Percentiles rank a stretch among this genome's conserved stretches.
These are phyloP conservation scores for Gossypium anomalum DNA, from an alignment of 345 rosid genomes.

Conservation along the genomic window DNA sequence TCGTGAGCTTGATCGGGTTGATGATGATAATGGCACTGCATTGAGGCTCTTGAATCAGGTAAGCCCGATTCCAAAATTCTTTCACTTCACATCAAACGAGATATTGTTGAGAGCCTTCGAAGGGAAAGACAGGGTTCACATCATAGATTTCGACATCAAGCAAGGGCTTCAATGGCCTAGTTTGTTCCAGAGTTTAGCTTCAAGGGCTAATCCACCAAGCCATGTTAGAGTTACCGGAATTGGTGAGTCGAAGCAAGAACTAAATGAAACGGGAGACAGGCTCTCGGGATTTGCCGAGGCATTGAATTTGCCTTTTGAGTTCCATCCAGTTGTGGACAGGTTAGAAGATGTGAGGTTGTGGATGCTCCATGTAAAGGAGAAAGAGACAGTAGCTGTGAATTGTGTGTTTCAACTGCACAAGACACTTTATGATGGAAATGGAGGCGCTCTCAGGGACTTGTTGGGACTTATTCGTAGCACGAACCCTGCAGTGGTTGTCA, in stretches of 20 bases:
- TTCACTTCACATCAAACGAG: conserved; percentile 92
- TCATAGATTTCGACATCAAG: conserved; percentile 91
- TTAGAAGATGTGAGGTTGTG: conserved; percentile 94
- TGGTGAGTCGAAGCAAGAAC: conserved; percentile 87
- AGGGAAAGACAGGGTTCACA: conserved; percentile 87
- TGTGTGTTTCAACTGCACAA: conserved; percentile 85
- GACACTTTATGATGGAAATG: conserved; percentile 63
- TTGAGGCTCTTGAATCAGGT: conserved; percentile 85
- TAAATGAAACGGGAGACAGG: conserved; percentile 88
- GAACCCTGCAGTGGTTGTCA: conserved; percentile 52
- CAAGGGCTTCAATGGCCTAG: conserved; percentile 99
- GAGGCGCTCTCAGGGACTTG: conserved; percentile 70
- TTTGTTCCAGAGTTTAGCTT: conserved; percentile 87
- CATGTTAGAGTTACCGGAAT: conserved; percentile 87
- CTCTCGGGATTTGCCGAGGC: conserved; percentile 78
- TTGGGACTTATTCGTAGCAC: conserved; percentile 81
- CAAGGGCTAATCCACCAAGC: conserved; percentile 69
- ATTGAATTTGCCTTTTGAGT: conserved; percentile 80
- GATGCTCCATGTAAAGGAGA: conserved; percentile 99
- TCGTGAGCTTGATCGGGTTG: conserved; percentile 66
- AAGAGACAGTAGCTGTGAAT: conserved; percentile 73
- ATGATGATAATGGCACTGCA: conserved; percentile 72
- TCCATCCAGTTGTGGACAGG: conserved; percentile 92
- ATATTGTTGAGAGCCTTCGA: conserved; percentile 82
- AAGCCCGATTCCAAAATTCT: conserved; percentile 81